Evolutionary conservation across 768 basidiomycete genomes (phyloP).

Genomic region (Rhodotorula paludigena): DNA sequence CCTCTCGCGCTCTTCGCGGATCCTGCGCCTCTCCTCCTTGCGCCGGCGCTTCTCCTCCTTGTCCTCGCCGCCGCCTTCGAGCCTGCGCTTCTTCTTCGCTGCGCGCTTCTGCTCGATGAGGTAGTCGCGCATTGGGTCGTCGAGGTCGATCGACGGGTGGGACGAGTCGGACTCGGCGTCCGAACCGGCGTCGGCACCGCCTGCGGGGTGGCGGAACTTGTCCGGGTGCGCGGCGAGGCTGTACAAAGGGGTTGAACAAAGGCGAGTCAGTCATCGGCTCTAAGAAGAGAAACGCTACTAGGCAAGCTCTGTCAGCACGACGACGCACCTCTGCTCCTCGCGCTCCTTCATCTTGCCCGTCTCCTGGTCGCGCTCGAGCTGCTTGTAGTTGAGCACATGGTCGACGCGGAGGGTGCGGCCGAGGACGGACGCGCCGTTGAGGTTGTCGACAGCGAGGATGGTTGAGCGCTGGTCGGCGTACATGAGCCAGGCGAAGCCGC

Average conservation of each 20-base stretch:
- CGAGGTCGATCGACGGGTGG: slow-evolving; percentile 70
- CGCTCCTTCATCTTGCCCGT: slow-evolving; percentile 78
- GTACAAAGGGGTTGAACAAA: not conserved
- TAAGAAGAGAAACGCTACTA: not conserved
- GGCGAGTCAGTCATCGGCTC: not conserved
- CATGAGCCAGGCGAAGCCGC: slow-evolving; percentile 95
- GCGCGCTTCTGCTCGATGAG: slow-evolving; percentile 60
- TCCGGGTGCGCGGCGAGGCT: slow-evolving; percentile 29
- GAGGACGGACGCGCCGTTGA: slow-evolving; percentile 87
- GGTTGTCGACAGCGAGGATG: slow-evolving; percentile 92
- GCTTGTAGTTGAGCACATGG: slow-evolving; percentile 80
- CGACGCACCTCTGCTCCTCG: slow-evolving; percentile 71
- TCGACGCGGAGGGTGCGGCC: slow-evolving; percentile 85
- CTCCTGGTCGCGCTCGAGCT: slow-evolving; percentile 68
- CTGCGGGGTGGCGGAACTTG: slow-evolving; percentile 42
- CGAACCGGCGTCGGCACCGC: slow-evolving; percentile 48
- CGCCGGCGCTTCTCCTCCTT: slow-evolving; percentile 57
- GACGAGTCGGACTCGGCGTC: slow-evolving; percentile 61
- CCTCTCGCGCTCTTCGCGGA: slow-evolving; percentile 41
- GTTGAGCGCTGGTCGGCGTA: slow-evolving; percentile 98
- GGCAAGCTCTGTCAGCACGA: not conserved
- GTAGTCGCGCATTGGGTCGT: slow-evolving; percentile 97
- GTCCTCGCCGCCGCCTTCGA: slow-evolving; percentile 72
- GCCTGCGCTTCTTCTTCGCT: slow-evolving; percentile 66
- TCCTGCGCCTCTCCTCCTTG: slow-evolving; percentile 65